Conservation (phyloP, 1,284 basidiomycete genomes). For the Tilletia walkeri region DNA sequence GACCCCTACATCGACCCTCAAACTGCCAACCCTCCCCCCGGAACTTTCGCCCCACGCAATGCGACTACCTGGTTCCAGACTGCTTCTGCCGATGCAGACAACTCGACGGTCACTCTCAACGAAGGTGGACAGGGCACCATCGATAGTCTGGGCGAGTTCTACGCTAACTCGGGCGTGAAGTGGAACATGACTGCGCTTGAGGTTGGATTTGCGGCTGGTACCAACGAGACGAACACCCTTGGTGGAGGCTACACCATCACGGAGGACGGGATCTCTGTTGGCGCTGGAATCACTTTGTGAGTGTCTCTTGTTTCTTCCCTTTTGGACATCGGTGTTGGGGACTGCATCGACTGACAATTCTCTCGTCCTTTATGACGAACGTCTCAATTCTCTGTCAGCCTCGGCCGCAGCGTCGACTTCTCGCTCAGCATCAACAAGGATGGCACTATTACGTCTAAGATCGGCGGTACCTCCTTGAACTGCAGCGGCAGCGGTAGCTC, state of each 20-base stretch:
- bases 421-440: too few species aligned
- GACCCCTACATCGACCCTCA: not conserved
- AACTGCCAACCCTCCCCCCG: not conserved
- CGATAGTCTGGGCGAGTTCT: not conserved
- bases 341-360: too few species aligned
- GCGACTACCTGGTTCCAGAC: too few species aligned
- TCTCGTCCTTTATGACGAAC: too few species aligned
- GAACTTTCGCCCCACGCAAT: too few species aligned
- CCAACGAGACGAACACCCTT: not conserved
- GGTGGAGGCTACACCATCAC: slow-evolving; percentile 12
- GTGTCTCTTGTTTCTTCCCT: not conserved
- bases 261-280: not conserved
- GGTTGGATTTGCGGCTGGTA: not conserved
- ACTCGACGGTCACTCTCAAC: slow-evolving; percentile 10
- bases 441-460: too few species aligned
- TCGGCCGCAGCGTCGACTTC: too few species aligned
- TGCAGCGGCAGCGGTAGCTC: too few species aligned
- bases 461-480: too few species aligned
- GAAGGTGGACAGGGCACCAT: not conserved
- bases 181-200: not conserved
- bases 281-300: not conserved
- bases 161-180: not conserved
- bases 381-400: too few species aligned
- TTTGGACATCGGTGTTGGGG: too few species aligned
- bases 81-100: not conserved